phyloP scores from a whole-genome alignment of 2,329 filamentous ascomycete species.

The Gyromitra esculenta region DNA sequence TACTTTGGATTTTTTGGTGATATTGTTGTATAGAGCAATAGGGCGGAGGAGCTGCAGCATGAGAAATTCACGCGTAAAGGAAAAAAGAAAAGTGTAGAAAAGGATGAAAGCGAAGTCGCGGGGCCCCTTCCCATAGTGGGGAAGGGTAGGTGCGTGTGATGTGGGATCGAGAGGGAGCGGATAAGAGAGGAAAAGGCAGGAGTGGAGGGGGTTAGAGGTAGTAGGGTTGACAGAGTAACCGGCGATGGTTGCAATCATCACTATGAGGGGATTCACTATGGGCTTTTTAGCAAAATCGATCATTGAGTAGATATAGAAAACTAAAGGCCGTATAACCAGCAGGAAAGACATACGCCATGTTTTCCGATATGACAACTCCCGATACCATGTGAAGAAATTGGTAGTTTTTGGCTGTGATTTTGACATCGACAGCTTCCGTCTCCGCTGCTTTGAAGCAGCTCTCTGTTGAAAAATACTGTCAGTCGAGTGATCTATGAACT shows the following conservation, averaged over 20 bases:
- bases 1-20: slow-evolving; percentile 79
- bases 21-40: slow-evolving; percentile 72
- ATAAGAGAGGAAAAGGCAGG: slow-evolving; percentile 91
- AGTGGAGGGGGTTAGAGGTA: slow-evolving; percentile 79
- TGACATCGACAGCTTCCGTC: slow-evolving; percentile 56
- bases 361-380: slow-evolving; percentile 58
- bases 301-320: background rate
- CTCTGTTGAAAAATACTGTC: slow-evolving; percentile 51
- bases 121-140: slow-evolving; percentile 87
- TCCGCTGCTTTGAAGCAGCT: slow-evolving; percentile 55
- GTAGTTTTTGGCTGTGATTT: slow-evolving; percentile 44
- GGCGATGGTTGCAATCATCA: slow-evolving; percentile 71
- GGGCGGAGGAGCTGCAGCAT: slow-evolving; percentile 90
- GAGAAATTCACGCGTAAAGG: slow-evolving; percentile 93
- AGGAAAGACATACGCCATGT: slow-evolving; percentile 56
- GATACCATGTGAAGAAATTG: slow-evolving; percentile 55
- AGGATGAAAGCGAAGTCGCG: slow-evolving; percentile 86
- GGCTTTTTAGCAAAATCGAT: slow-evolving; percentile 24
- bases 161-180: slow-evolving; percentile 68
- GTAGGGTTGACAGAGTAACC: slow-evolving; percentile 80
- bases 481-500: slow-evolving; percentile 20
- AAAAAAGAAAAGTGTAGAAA: slow-evolving; percentile 89
- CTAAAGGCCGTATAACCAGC: background rate
- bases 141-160: slow-evolving; percentile 62
- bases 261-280: slow-evolving; percentile 71